Conservation (phyloP, 768 basidiomycete genomes). For the Xerocomus potaroensis region DNA sequence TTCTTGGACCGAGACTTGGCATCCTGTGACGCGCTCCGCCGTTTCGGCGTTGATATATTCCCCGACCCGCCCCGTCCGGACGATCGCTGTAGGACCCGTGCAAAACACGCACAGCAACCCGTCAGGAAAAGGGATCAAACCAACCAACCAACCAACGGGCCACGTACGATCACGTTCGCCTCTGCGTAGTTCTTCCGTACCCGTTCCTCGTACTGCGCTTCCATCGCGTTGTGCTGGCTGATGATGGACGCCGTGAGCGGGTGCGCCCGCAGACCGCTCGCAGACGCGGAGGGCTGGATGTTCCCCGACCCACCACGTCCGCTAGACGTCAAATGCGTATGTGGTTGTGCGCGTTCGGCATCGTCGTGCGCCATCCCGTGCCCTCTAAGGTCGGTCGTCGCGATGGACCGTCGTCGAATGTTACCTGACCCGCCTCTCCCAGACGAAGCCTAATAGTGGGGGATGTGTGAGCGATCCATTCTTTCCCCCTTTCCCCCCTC, state of each 20-base stretch:
- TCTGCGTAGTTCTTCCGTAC: slow-evolving; percentile 15
- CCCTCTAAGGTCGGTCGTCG: background rate
- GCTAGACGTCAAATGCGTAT: slow-evolving; percentile 15
- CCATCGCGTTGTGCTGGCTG: slow-evolving; percentile 10
- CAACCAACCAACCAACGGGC: too few relatives aligned
- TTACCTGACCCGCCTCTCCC: slow-evolving; percentile 25
- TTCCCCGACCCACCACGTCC: slow-evolving; percentile 27
- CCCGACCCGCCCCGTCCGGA: slow-evolving; percentile 27
- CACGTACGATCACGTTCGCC: slow-evolving; percentile 15
- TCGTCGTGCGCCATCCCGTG: background rate
- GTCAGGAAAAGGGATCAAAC: too few relatives aligned
- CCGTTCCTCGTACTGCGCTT: slow-evolving; percentile 15
- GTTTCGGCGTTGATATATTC: slow-evolving; percentile 18
- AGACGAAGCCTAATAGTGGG: slow-evolving; percentile 19
- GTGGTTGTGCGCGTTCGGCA: background rate
- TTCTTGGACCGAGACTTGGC: background rate
- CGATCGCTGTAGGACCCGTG: slow-evolving; percentile 21
- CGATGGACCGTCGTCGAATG: slow-evolving; percentile 4
- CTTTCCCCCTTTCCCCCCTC: too few relatives aligned
- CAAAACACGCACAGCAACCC: background rate
- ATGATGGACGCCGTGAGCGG: slow-evolving; percentile 25
- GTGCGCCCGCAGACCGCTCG: slow-evolving; percentile 7
- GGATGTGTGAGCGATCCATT: slow-evolving; percentile 15
- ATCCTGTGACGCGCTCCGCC: slow-evolving; percentile 8
- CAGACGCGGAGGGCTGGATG: slow-evolving; percentile 7